Conservation (phyloP, 495 filamentous ascomycete species). For the Evernia prunastri region DNA sequence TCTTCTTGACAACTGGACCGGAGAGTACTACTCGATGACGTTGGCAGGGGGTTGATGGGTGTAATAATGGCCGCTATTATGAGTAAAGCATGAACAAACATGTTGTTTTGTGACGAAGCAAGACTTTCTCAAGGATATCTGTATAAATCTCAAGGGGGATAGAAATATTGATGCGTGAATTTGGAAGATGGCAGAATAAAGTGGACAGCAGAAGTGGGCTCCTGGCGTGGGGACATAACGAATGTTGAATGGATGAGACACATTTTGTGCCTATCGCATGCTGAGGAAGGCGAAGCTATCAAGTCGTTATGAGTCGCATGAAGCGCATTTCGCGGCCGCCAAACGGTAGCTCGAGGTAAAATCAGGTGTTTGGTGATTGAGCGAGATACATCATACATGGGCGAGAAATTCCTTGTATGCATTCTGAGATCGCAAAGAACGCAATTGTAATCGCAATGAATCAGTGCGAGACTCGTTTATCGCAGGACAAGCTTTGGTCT, state of each 20-base stretch:
- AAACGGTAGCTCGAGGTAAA: not conserved
- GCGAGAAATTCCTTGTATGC: not conserved
- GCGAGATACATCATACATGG: not conserved
- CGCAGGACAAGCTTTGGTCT: not conserved
- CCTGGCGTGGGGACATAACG: not conserved
- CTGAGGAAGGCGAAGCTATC: not conserved
- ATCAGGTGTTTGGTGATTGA: not conserved
- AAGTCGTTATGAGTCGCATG: not conserved
- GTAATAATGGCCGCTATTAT: not conserved
- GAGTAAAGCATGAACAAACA: not conserved
- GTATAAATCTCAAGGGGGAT: not conserved
- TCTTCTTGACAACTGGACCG: not conserved
- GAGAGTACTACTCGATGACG: not conserved
- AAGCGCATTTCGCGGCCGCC: not conserved
- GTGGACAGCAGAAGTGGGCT: not conserved
- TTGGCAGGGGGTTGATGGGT: not conserved
- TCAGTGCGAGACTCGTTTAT: not conserved
- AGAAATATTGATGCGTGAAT: not conserved
- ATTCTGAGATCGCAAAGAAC: not conserved
- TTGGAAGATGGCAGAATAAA: not conserved
- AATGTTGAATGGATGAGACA: not conserved
- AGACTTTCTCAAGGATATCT: not conserved
- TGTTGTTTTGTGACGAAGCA: not conserved
- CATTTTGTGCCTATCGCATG: not conserved
- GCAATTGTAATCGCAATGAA: not conserved